Conservation (phyloP, 75 land plant species). For the Pseudotsuga menziesii region DNA sequence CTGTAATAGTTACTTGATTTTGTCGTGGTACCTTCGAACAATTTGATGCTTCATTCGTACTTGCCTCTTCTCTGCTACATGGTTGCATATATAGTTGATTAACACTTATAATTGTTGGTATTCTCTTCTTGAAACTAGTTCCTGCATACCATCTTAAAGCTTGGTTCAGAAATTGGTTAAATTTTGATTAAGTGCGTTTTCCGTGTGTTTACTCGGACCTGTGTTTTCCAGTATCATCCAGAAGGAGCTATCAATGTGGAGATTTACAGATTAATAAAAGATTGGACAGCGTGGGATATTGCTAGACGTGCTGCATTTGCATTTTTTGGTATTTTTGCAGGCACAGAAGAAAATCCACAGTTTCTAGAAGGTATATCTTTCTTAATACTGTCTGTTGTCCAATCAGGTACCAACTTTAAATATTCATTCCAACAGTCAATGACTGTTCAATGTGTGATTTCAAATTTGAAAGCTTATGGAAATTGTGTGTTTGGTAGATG, state of each 20-base stretch:
- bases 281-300: conserved; percentile 99
- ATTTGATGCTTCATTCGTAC: too few species aligned
- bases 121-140: conserved; percentile 3
- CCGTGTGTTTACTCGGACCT: conserved; percentile 5
- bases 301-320: conserved; percentile 92
- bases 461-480: neutral
- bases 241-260: conserved; percentile 88
- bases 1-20: too few species aligned
- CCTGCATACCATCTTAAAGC: neutral
- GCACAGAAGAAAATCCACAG: conserved; percentile 98
- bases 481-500: conserved; percentile 35
- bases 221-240: conserved; percentile 61
- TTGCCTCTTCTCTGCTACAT: neutral
- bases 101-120: neutral
- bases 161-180: neutral
- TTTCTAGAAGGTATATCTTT: conserved; percentile 57
- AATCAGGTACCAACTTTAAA: neutral
- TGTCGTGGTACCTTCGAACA: too few species aligned
- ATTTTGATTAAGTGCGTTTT: neutral
- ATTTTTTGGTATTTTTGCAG: conserved; percentile 93
- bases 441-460: neutral
- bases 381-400: neutral
- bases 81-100: neutral
- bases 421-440: neutral
- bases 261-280: conserved; percentile 93